Base-by-base conservation (phyloP, 2,329 filamentous ascomycete species). In the Bipolaris zeicola region DNA sequence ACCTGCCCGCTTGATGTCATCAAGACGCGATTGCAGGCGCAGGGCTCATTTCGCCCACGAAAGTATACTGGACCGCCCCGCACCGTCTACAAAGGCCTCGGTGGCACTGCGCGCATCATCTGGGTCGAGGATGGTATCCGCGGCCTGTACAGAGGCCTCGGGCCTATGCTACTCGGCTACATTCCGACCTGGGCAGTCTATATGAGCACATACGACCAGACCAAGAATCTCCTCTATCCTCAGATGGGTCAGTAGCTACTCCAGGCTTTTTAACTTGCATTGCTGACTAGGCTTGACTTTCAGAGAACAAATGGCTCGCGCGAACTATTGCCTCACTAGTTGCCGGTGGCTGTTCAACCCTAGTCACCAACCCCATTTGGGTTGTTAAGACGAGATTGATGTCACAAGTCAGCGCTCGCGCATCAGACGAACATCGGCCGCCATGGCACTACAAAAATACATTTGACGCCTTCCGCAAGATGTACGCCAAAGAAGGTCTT, bases 1-100 rank as follows among this genome's bases (percentile, higher is more conserved):
- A 98, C 94, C 50, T 99, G 95, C 76, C 95, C 95, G 39, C 87
- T 99, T 66, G 95, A 99, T 81, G 95, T 99, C 61, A 98, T 99
- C 78, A 99, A 99, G 81, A 99, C 95, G 42, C 98, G 97, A 78
- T 80, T 99, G 58, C 95, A 99, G 76, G 94, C 93, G 14, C 95
- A 98, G 76, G 94, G 94, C 62, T 91, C 92, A 18, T 96, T 96
- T 76, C 65, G 83, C 79, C 64, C 77, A 76, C 71, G 82, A 79
- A 67, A 81, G 77, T 58, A 81, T 73, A 80, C 65, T 26, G 74
- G 78, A 59, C 77, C 79, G n/a, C 74, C 82, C 7, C 82, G 80
- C 48, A 78, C 79, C 18, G 76, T 95, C 47, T 99, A 99, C 75
- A 88, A 89, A 61, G 95, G 95, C 6, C 84, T 99, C 69, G 72